Percentiles rank a stretch among this genome's conserved stretches.
Evolutionary conservation across 2,329 filamentous ascomycete species (phyloP).

Genomic region (Rosellinia necatrix): DNA sequence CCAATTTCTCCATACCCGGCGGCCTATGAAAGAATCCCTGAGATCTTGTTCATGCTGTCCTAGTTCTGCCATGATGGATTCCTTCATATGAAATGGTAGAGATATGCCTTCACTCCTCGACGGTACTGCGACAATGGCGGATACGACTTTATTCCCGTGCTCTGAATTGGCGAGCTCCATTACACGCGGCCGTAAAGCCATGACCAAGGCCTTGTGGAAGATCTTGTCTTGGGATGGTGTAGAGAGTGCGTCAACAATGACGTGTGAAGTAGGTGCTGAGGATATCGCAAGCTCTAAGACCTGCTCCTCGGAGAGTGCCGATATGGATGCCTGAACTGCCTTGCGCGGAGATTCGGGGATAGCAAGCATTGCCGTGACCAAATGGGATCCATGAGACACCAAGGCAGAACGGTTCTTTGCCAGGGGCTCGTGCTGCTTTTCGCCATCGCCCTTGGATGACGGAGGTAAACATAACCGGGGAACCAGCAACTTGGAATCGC

Average conservation of each 20-base stretch:
- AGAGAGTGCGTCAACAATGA: constrained; percentile 56
- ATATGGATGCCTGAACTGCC: constrained; percentile 74
- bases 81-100: constrained; percentile 63
- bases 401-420: constrained; percentile 62
- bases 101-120: constrained; percentile 53
- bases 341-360: constrained; percentile 71
- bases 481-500: constrained; percentile 52
- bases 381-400: constrained; percentile 74
- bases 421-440: constrained; percentile 44
- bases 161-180: constrained; percentile 54
- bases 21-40: constrained; percentile 58
- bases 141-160: constrained; percentile 57
- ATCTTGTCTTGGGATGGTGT: constrained; percentile 53
- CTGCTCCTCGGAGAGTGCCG: constrained; percentile 59
- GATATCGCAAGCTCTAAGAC: constrained; percentile 67
- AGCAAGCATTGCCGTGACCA: constrained; percentile 78
- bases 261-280: constrained; percentile 53
- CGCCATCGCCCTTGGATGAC: constrained; percentile 38
- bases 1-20: constrained; percentile 62
- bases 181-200: constrained; percentile 51
- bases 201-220: constrained; percentile 61
- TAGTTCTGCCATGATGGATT: constrained; percentile 56
- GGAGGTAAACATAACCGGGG: constrained; percentile 55
- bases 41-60: constrained; percentile 54
- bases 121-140: constrained; percentile 54